Evolutionary conservation across 805 yeast species (phyloP).

Genomic region (Wickerhamomyces alni): DNA sequence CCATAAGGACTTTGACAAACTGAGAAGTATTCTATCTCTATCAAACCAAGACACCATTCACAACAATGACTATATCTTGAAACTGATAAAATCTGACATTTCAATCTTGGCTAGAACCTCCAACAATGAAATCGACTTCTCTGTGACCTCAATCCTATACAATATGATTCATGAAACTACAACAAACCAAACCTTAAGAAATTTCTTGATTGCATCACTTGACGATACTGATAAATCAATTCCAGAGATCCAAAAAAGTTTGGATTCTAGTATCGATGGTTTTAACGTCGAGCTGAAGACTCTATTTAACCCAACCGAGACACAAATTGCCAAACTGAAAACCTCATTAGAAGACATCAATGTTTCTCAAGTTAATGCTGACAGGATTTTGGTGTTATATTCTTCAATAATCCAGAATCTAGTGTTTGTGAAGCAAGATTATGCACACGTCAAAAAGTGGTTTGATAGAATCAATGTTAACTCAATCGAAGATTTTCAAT

Average conservation of each 20-base stretch:
- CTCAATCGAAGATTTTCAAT: conserved; percentile 10
- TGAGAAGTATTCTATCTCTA: conserved; percentile 23
- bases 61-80: conserved; percentile 18
- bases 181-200: conserved; percentile 17
- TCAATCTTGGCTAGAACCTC: conserved; percentile 6
- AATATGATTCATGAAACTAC: conserved; percentile 17
- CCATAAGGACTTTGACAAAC: conserved; percentile 16
- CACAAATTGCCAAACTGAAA: conserved; percentile 17
- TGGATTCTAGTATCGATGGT: conserved; percentile 11
- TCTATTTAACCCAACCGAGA: conserved; percentile 24
- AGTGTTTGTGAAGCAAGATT: conserved; percentile 20
- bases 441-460: conserved; percentile 18
- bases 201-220: conserved; percentile 20
- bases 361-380: conserved; percentile 13
- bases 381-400: conserved; percentile 20
- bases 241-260: conserved; percentile 10
- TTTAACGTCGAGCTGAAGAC: conserved; percentile 20
- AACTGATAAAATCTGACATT: conserved; percentile 13
- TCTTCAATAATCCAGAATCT: conserved; percentile 25
- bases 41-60: conserved; percentile 21
- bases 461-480: conserved; percentile 17
- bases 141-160: conserved; percentile 13
- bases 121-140: conserved; percentile 13
- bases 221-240: conserved; percentile 14
- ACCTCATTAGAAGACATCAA: conserved; percentile 16